Evolutionary conservation across 495 filamentous ascomycete species (phyloP).

Genomic region (Clavariopsis aquatica): DNA sequence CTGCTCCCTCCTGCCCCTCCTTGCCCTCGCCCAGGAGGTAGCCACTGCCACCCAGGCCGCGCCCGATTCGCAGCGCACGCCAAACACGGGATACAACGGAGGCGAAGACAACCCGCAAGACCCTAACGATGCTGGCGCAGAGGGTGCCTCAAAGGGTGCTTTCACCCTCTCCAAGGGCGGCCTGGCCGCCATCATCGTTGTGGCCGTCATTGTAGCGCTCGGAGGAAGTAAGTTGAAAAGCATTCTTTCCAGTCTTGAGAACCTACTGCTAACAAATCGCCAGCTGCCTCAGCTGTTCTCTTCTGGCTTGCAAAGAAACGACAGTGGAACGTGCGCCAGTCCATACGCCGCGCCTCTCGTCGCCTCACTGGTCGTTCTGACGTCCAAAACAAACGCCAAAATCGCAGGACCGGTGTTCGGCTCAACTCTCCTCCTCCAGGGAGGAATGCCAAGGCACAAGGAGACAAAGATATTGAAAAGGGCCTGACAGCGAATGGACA

Average conservation of each 20-base stretch:
- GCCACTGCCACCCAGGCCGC: constrained; percentile 11
- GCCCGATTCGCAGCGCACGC: background rate
- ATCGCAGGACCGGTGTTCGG: constrained; percentile 35
- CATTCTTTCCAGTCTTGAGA: background rate
- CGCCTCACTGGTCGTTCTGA: constrained; percentile 46
- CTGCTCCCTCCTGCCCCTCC: constrained; percentile 25
- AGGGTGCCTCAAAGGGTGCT: constrained; percentile 53
- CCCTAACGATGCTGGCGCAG: constrained; percentile 53
- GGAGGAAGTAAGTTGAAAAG: constrained; percentile 48
- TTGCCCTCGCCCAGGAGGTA: constrained; percentile 16
- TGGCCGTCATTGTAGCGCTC: constrained; percentile 58
- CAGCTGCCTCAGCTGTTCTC: constrained; percentile 51
- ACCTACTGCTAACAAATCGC: constrained; percentile 6
- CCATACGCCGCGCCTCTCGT: constrained; percentile 49
- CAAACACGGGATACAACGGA: constrained; percentile 33
- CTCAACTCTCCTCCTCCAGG: constrained; percentile 31
- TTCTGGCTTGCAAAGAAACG: constrained; percentile 56
- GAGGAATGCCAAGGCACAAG: background rate
- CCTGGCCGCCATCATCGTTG: constrained; percentile 63
- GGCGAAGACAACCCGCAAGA: constrained; percentile 36
- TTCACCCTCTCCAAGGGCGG: constrained; percentile 59
- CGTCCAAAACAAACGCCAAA: constrained; percentile 27
- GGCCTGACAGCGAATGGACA: constrained; percentile 19
- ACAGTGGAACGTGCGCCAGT: constrained; percentile 55
- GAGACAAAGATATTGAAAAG: constrained; percentile 36